Base-by-base conservation (phyloP, 148 eudicot genomes). In the Rhododendron griersonianum region DNA sequence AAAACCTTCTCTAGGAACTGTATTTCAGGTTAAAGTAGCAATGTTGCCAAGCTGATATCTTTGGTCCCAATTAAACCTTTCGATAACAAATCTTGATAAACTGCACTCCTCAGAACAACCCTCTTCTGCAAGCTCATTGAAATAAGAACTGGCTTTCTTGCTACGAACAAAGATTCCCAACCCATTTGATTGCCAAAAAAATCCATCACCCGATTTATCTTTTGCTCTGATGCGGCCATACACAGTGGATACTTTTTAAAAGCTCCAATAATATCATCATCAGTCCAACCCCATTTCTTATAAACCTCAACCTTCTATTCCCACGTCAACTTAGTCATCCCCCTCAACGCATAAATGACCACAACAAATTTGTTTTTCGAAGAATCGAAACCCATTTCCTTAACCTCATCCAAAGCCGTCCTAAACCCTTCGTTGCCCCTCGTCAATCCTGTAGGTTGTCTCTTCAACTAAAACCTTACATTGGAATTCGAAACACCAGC, bases 351-450 rank as follows among this genome's bases (percentile, higher is more conserved):
- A 11, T 9, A 4, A 47, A 84, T 55, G 8, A 85, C 88, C 13
- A 14, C 7, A 33, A 87, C 23, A 55, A 89, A 89, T 3, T 14
- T 65, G 1, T 5, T 25, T 55, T 79, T 37, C 10, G 37, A 30
- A 41, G 88, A 85, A 45, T 80, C 21, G 28, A 89, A 83, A 65
- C 88, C 88, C 87, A 89, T 84, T 44, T 73, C 45, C 86, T 80
- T 33, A 23, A 89, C 86, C 80, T 86, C 88, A 61, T 89, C 90
- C 23, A 84, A 87, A 2, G 25, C 39, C 28, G 14, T 14, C 50
- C 78, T 81, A 81, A 81, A 81, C 83, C 51, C 50, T 0, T 85
- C 71, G 25, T 23, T 25, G 19, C 25, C 50, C 10, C 11, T 30
- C 33, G 50, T 18, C 2, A 88, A 18, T 9, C 23, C 15, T 15